Evolutionary conservation across 164 flowering plant species (phyloP), one percentile per base, ranked within the genome.

Genomic region (Hamamelis virginiana): DNA sequence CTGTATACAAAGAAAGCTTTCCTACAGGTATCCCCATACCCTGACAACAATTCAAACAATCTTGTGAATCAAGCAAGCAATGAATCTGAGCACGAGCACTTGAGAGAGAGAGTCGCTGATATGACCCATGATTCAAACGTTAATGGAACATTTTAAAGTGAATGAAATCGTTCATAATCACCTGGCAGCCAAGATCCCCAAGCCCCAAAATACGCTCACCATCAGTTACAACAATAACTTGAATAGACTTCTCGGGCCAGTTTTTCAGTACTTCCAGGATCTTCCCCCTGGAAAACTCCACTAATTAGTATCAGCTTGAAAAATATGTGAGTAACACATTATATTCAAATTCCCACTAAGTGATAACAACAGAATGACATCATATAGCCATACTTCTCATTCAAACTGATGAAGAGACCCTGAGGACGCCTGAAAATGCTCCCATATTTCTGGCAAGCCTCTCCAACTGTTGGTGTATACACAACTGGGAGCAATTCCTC

Each of bases 21-120:
- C 97, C 97, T 0, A 92, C 92, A 3, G 97, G 97, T 53, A 92
- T 92, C 8, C 97, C 97, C 97, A 92, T 92, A 56, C 97, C 97
- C 97, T 89, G 83, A 27, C 38, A 67, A 72, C 11, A 61, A 51
- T 51, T 9, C 4, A 46, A 22, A 46, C n/a, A 53, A 18, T 43
- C 12, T 15, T 48, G 38, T 38, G 21, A 61, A 50, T 8, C 16
- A 64, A 26, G 8, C 9, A 22, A 53, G 45, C 25, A 45, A 5
- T 62, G 38, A 25, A 50, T 21, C 16, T 51, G 28, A 26, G 28
- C 15, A 13, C 25, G 21, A 9, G 26, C 15, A 6, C 2, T 2
- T 2, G 41, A 33, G 41, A 33, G 41, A 33, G 41, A 33, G 41
- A 33, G 41, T 33, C 41, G 6, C 2, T 33, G 41, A 2, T 6